Base-by-base conservation (phyloP, 1,284 basidiomycete species). In the Apiotrichum gracile region DNA sequence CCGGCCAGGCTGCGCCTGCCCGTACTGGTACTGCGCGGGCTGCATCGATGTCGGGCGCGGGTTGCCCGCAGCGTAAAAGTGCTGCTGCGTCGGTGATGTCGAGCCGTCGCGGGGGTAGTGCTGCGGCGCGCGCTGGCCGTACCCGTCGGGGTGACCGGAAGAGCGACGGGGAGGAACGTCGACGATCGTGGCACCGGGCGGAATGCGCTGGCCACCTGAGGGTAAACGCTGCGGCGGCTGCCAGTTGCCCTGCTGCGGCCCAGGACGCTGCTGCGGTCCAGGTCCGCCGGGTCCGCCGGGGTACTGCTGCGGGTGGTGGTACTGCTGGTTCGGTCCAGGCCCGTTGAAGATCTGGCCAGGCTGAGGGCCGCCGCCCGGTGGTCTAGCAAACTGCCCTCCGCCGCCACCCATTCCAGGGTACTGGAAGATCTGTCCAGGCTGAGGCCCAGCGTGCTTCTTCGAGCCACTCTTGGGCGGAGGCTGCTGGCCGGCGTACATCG, bases 371-470 rank as follows among this genome's bases (percentile, higher is more conserved):
- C 47, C 47, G n/a, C 31, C 39, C 25, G 47, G 26, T 31, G 35
- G 44, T 14, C 34, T 22, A 2, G 34, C 16, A 33, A 24, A 35
- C 21, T 46, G 44, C 19, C 33, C 19, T 19, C 25, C 27, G 10
- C 27, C 42, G 10, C 27, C 26, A 22, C 22, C 17, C n/a, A 19
- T 22, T n/a, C 61, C 61, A 1, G 70, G 70, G 55, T 73, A 69
- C 37, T 71, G 70, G 60, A 72, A 76, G 5, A 74, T 62, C 58
- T 76, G 72, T 10, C 73, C 74, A 3, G 74, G 72, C 56, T 74
- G 72, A n/a, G 72, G 63, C 14, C 66, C 64, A 4, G n/a, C 24
- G 29, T 44, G 42, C 42, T 44, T 44, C 25, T 7, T 17, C n/a
- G 35, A 19, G 5, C 8, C 17, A 7, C 17, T 37, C 16, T 13